A percentile compares a stretch with the other conserved stretches of the same genome.
phyloP scores from a whole-genome alignment of 2,329 filamentous ascomycete species.

The Aspergillus sp. region DNA sequence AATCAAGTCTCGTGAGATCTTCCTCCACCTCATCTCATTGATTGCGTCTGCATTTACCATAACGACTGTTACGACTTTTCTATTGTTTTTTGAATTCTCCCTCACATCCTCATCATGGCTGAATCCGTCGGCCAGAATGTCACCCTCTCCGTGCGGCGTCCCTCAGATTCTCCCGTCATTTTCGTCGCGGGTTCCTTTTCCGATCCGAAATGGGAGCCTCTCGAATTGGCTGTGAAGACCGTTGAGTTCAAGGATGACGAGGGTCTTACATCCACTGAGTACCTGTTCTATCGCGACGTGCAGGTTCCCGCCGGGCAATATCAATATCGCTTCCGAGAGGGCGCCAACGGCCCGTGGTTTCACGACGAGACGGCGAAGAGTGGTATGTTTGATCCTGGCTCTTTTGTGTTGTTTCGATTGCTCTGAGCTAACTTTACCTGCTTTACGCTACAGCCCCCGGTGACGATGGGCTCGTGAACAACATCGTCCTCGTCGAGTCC shows the following conservation, averaged over 20 bases:
- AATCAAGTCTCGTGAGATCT: too few species aligned
- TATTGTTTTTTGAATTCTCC: conserved; percentile 7
- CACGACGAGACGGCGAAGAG: conserved; percentile 25
- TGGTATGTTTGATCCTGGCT: conserved; percentile 19
- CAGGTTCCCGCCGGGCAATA: conserved; percentile 22
- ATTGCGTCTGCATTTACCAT: conserved; percentile 14
- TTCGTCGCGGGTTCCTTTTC: conserved; percentile 29
- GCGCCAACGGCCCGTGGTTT: conserved; percentile 24
- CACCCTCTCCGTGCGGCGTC: conserved; percentile 28
- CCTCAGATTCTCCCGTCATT: conserved; percentile 24
- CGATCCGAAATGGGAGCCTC: conserved; percentile 27
- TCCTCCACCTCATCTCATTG: conserved; percentile 10
- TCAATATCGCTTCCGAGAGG: conserved; percentile 29
- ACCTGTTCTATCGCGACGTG: conserved; percentile 21
- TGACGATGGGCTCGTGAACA: conserved; percentile 25
- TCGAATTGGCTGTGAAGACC: conserved; percentile 25
- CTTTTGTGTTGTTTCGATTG: neutral
- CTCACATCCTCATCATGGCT: conserved; percentile 16
- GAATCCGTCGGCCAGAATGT: conserved; percentile 21
- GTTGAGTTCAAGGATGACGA: conserved; percentile 16
- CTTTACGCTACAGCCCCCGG: conserved; percentile 17
- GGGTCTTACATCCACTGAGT: conserved; percentile 18
- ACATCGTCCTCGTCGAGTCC: conserved; percentile 15
- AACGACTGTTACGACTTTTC: conserved; percentile 24
- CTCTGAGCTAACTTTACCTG: neutral